These are phyloP conservation scores for Coniella vitis DNA, from an alignment of 2,329 filamentous ascomycete species.

Conservation along the genomic window DNA sequence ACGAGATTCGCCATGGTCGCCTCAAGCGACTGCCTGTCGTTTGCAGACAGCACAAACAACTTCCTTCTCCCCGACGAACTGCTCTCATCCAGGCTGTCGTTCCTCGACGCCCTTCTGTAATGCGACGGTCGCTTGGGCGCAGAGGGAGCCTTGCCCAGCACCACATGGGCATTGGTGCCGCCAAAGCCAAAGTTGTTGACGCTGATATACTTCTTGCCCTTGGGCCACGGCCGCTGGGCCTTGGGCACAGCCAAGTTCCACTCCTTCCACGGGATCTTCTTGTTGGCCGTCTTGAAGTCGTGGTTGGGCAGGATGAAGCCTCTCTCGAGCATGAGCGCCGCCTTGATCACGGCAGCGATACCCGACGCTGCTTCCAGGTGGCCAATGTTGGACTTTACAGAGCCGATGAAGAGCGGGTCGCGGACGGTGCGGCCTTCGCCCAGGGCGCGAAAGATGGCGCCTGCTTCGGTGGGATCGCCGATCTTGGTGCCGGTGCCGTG, in stretches of 20 bases:
- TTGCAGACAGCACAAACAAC: conserved; percentile 37
- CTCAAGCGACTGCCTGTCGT: conserved; percentile 31
- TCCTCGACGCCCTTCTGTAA: conserved; percentile 16
- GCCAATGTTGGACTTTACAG: conserved; percentile 35
- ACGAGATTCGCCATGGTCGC: conserved; percentile 32
- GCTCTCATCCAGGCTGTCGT: conserved; percentile 24
- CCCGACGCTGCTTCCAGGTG: conserved; percentile 45
- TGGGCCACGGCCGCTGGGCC: conserved; percentile 38
- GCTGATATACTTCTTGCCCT: conserved; percentile 42
- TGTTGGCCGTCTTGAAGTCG: conserved; percentile 43
- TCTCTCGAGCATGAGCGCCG: conserved; percentile 43
- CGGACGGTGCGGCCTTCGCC: conserved; percentile 21
- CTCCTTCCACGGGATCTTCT: conserved; percentile 40
- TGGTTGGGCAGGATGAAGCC: conserved; percentile 43
- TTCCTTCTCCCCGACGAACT: conserved; percentile 24
- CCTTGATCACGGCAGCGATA: conserved; percentile 46
- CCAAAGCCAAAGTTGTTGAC: conserved; percentile 44
- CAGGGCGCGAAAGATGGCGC: conserved; percentile 32
- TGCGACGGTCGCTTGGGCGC: conserved; percentile 24
- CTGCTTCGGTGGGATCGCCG: conserved; percentile 40
- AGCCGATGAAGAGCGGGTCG: conserved; percentile 27
- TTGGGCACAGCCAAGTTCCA: conserved; percentile 43
- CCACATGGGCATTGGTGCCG: conserved; percentile 38
- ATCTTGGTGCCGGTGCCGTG: conserved; percentile 42
- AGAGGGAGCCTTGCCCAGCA: conserved; percentile 32